Conservation (phyloP, 805 yeast species). For the Saturnispora sekii region DNA sequence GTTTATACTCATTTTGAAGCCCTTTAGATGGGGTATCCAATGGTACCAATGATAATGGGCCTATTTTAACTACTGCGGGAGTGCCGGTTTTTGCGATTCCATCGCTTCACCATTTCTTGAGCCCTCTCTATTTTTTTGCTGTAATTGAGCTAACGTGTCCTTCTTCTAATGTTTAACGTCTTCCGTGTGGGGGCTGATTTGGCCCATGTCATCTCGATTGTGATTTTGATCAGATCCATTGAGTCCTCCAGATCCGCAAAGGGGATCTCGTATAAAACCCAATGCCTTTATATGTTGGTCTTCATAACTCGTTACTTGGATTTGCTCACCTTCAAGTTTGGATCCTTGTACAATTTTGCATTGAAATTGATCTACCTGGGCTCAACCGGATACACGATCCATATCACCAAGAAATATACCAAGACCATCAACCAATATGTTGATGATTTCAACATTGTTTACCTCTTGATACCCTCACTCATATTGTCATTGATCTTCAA, state of each 20-base stretch:
- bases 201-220: constrained; percentile 71
- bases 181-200: constrained; percentile 51
- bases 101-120: no score
- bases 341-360: constrained; percentile 63
- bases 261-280: constrained; percentile 88
- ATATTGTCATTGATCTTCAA: constrained; percentile 54
- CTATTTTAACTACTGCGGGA: no score
- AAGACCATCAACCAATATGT: constrained; percentile 52
- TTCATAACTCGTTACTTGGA: constrained; percentile 68
- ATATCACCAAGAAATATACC: constrained; percentile 57
- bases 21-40: no score
- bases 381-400: constrained; percentile 66
- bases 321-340: constrained; percentile 38
- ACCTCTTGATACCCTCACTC: constrained; percentile 54
- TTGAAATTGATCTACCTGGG: constrained; percentile 78
- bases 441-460: constrained; percentile 64
- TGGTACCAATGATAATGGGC: no score
- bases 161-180: constrained; percentile 27
- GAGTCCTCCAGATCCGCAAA: constrained; percentile 52
- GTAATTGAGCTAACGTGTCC: background rate
- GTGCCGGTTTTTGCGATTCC: no score
- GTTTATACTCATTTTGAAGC: no score
- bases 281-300: constrained; percentile 64
- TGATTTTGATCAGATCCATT: constrained; percentile 67
- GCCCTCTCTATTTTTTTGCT: background rate